Evolutionary conservation across 306 rosid genomes (phyloP), one percentile per base, ranked within the genome.

Genomic region (Quercus dentata): DNA sequence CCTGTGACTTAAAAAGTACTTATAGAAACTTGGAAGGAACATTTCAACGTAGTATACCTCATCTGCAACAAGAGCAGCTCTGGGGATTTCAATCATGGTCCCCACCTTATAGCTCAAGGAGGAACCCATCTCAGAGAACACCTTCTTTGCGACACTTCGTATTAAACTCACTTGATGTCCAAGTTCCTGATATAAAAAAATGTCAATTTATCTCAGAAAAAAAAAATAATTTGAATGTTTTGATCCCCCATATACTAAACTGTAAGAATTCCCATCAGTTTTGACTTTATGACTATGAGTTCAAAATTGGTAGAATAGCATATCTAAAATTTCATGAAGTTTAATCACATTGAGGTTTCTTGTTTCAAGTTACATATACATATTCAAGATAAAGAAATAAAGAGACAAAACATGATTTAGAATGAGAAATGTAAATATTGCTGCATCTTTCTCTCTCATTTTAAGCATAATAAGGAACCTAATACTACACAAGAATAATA

Each of bases 11-110:
- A 33, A 17, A n/a, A 8, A 67, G 72, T 68, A 68, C 10, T 4
- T 14, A 33, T 9, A 35, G 13, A 33, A 68, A 35, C 52, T 8
- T 33, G 51, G 23, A 33, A n/a, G 27, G 72, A 33, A 68, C 3
- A 68, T 18, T 68, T 68, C 72, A 68, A 68, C 51, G 9, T 58
- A 74, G 52, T 21, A 28, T 82, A 93, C 97, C 98, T 95, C 98
- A 81, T 95, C 98, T 56, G 99, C 99, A 84, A 95, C 82, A 13
- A 93, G 84, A 54, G 97, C 97, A 57, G 98, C 98, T 89, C 99
- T 89, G 56, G 99, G 99, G 81, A 95, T 87, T 89, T 95, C 99
- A 58, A 93, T 95, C 99, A 95, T 95, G 41, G 99, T 95, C 73
- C 99, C 99, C 17, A 95, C 94, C 83, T 93, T 95, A 72, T 87